Evolutionary conservation across 768 basidiomycete species (phyloP).

Genomic region (Tylopilus subfusipes): DNA sequence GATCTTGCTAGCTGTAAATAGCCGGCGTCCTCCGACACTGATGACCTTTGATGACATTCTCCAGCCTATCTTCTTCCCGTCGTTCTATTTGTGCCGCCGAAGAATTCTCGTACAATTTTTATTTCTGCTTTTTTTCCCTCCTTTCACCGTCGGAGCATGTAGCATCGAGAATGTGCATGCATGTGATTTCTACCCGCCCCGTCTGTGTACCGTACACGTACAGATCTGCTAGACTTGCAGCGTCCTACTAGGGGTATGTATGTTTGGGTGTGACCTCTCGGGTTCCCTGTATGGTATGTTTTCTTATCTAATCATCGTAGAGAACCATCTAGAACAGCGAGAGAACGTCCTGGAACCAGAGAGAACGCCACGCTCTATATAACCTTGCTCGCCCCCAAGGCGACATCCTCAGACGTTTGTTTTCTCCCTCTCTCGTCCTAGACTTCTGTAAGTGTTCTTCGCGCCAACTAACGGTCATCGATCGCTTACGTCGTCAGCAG

Average conservation of each 20-base stretch:
- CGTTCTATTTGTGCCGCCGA: slow-evolving; percentile 18
- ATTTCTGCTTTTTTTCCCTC: slow-evolving; percentile 3
- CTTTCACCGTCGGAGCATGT: slow-evolving; percentile 22
- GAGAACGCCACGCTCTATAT: slow-evolving; percentile 30
- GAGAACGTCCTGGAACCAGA: slow-evolving; percentile 34
- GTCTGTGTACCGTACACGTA: slow-evolving; percentile 25
- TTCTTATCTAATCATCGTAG: slow-evolving; percentile 33
- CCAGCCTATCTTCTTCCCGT: slow-evolving; percentile 17
- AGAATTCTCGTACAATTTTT: slow-evolving; percentile 17
- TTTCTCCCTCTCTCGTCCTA: slow-evolving; percentile 8
- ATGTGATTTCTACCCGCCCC: slow-evolving; percentile 18
- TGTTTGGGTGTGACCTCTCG: no score
- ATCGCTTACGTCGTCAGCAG: slow-evolving; percentile 8
- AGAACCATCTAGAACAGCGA: slow-evolving; percentile 33
- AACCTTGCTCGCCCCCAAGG: slow-evolving; percentile 11
- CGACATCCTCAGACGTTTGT: slow-evolving; percentile 10
- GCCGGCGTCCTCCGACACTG: slow-evolving; percentile 16
- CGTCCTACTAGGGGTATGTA: no score
- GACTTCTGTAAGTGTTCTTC: slow-evolving; percentile 19
- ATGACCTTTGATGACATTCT: slow-evolving; percentile 30
- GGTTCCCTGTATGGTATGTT: slow-evolving; percentile 9
- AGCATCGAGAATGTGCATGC: slow-evolving; percentile 27
- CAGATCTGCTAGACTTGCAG: slow-evolving; percentile 26
- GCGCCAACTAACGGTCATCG: not conserved
- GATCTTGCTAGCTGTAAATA: slow-evolving; percentile 25